Base-by-base conservation (phyloP, 1,284 basidiomycete genomes). In the Hymenochaete sp. region DNA sequence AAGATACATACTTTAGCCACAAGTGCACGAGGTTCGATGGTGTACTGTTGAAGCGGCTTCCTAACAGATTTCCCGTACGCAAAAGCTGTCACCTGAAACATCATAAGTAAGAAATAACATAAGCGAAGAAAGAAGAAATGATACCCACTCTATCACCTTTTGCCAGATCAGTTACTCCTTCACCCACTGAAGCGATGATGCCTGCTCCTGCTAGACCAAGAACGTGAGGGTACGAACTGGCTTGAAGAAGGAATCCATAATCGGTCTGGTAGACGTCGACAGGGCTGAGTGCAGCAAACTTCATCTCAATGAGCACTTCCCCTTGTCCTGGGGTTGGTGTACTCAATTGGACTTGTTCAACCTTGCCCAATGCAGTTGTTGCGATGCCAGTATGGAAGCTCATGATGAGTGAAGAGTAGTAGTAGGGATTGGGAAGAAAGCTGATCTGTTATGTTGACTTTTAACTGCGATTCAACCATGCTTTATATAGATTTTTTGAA, bases 281-380 rank as follows among this genome's bases (percentile, higher is more conserved):
- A 1, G 67, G 55, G 32, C 64, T 62, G 53, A 72, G 57, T 7
- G 68, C 59, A 1, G 67, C 59, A 50, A 70, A 74, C 47, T 62
- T 64, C 13, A 72, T 68, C 50, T 70, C 68, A 39, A 77, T 50
- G 6, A 70, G 59, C 14, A 76, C 64, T 48, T 75, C 64, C 16
- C 62, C 66, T 1, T 58, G 53, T 5, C 60, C 62, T 6, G 71
- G 72, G 4, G 48, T 47, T 13, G 55, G 56, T 2, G 72, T 75
- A 3, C 64, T 56, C 10, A 73, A 60, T 42, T 66, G 57, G 13
- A 71, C 63, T 2, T 55, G 59, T 14, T 65, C 63, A 24, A 70
- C 49, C 3, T 60, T 54, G 10, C 68, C 67, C 47, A 59, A 58
- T 26, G 63, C 51, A 11, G 59, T 62, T 3, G 62, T 59, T 13